Base-by-base conservation (phyloP, 148 eudicot species). In the Linanthus parryae region DNA sequence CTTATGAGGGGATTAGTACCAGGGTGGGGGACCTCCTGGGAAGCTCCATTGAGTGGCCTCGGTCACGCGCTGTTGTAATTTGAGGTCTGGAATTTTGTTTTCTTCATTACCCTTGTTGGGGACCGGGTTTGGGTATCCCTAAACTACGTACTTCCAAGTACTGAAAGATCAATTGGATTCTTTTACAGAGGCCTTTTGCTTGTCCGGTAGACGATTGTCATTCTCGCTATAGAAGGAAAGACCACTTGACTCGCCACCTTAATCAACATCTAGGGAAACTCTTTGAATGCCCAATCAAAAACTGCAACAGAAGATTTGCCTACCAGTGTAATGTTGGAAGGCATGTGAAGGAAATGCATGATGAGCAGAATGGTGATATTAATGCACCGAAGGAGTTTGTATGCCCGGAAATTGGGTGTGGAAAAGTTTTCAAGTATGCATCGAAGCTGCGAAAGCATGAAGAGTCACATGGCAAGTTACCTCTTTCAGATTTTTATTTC, bases 1-100 rank as follows among this genome's bases (percentile, higher is more conserved):
- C 44, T 26, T 53, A 28, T 55, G 99, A 82, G 56, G 74, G 96
- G 99, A 92, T 88, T 68, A 92, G 99, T 92, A 92, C 66, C 99
- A 88, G 99, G 95, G 52, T 42, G 95, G 95, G 95, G 58, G 96
- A 92, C 99, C 83, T 73, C 91, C 95, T 92, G 99, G 68, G 99
- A 92, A 92, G 99, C 77, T 87, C 99, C 88, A 53, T 80, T 95
- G 84, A 80, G 99, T 58, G 70, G 56, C 85, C 85, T 79, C 79
- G 16, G 51, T 69, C 91, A 83, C 85, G 85, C 77, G n/a, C 56
- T 33, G 24, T 36, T 39, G 20, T 1, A 19, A 45, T 28, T 42
- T 40, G 68, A 76, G 83, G 80, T 76, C 71, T 71, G 78, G 64
- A 2, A 7, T 8, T 38, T 29, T 29, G 38, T 9, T 8, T 16